Percentiles rank a stretch among this genome's conserved stretches.
Conservation (phyloP, 805 yeast genomes). For the Saccharomyces mikatae region DNA sequence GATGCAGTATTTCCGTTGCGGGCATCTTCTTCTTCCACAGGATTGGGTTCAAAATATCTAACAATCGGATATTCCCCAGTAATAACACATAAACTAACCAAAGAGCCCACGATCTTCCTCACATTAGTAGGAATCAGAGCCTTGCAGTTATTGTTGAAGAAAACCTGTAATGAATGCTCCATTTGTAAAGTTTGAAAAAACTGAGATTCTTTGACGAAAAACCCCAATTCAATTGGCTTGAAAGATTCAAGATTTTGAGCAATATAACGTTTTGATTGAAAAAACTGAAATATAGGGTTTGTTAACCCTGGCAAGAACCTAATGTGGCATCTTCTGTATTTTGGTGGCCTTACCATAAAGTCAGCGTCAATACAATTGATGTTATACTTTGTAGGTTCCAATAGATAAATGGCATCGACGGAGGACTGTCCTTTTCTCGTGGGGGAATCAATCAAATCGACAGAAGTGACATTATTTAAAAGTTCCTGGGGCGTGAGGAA, state of each 20-base stretch:
- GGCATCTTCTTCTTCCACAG: constrained; percentile 43
- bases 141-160: constrained; percentile 57
- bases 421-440: constrained; percentile 52
- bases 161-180: constrained; percentile 57
- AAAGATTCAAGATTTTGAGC: constrained; percentile 27
- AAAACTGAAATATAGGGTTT: constrained; percentile 21
- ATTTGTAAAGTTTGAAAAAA: constrained; percentile 59
- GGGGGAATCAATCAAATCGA: constrained; percentile 52
- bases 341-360: constrained; percentile 50
- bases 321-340: constrained; percentile 69
- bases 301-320: constrained; percentile 59
- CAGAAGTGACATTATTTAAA: constrained; percentile 49
- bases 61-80: constrained; percentile 87
- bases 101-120: constrained; percentile 48
- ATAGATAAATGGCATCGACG: constrained; percentile 71
- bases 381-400: constrained; percentile 61
- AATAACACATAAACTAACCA: constrained; percentile 64
- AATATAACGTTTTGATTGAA: constrained; percentile 26
- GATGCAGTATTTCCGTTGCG: background rate
- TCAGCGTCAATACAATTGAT: constrained; percentile 76
- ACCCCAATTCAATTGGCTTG: constrained; percentile 39
- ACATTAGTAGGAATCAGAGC: constrained; percentile 56
- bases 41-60: constrained; percentile 50
- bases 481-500: constrained; percentile 37
- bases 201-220: constrained; percentile 60